Evolutionary conservation across 2,329 filamentous ascomycete species (phyloP), one percentile per base, ranked within the genome.

Genomic region (Aspergillus pseudonomiae): DNA sequence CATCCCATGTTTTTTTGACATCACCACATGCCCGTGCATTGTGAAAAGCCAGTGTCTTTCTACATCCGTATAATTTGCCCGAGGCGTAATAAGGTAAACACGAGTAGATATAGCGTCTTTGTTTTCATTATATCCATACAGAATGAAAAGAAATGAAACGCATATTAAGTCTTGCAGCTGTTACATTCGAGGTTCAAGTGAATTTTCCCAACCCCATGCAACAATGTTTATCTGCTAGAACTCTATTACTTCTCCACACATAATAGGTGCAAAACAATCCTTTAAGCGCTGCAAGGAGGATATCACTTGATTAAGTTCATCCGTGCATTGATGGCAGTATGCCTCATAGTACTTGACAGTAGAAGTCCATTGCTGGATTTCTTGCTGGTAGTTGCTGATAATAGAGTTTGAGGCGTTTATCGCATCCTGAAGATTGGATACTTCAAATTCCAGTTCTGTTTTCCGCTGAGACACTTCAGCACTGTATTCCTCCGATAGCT

Each of bases 381-480:
- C 36, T 41, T 19, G 36, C 36, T 41, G 12, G 16, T 41, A 41
- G n/a, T 34, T 28, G 53, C 16, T 30, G 41, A 57, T 46, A 48
- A 36, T 21, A 45, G 39, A 19, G 55, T 19, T 36, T 36, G 39
- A 54, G 45, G 61, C 54, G 19, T 64, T 59, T 16, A 64, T 59
- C 2, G 30, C 57, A n/a, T 61, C 54, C 11, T 50, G 54, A n/a
- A 64, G 39, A 26, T 28, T 56, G 34, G 32, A n/a, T 55, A 46
- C 34, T 48, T 41, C 46, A 45, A 26, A 28, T 30, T 55, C 19
- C 30, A 55, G 52, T 32, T 11, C 30, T 32, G 12, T n/a, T 26
- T 55, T 26, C 36, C 16, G 12, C 36, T 41, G 36, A 19, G 36
- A 41, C 16, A 41, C 36, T 19, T 41, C 36, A 14, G 36, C 36